Conservation (phyloP, 1,284 basidiomycete genomes). For the Melampsora larici-populina region DNA sequence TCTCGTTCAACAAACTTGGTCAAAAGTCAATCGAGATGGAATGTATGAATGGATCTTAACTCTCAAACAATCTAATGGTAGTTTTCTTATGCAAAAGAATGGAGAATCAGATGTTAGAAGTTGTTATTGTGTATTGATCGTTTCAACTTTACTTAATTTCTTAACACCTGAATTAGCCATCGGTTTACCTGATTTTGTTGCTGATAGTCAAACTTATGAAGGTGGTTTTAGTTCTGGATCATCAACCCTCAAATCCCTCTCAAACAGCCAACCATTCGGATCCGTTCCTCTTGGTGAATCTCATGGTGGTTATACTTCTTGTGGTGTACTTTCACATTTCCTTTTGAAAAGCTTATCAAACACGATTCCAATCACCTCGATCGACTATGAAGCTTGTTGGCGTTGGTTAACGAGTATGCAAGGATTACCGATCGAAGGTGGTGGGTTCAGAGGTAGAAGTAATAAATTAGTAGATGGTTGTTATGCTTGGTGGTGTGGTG, state of each 20-base stretch:
- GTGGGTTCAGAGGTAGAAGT: too few relatives aligned
- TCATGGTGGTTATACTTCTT: too few relatives aligned
- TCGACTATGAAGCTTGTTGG: background rate
- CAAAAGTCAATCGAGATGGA: constrained; percentile 70
- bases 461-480: too few relatives aligned
- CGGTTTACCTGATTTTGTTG: constrained; percentile 46
- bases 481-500: too few relatives aligned
- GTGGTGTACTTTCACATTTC: constrained; percentile 78
- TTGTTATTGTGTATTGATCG: constrained; percentile 70
- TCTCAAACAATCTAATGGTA: constrained; percentile 83
- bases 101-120: constrained; percentile 91
- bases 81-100: constrained; percentile 68
- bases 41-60: constrained; percentile 88
- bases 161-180: constrained; percentile 79
- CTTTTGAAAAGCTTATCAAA: constrained; percentile 53
- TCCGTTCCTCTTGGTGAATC: too few relatives aligned
- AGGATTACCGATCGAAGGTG: too few relatives aligned
- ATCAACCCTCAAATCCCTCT: too few relatives aligned
- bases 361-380: constrained; percentile 21
- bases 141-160: constrained; percentile 71
- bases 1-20: constrained; percentile 60
- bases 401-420: too few relatives aligned
- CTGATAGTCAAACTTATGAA: constrained; percentile 84
- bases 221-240: too few relatives aligned
- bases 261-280: too few relatives aligned